These are phyloP conservation scores for Vitis hybrid DNA, from an alignment of 177 flowering plant genomes.

Conservation along the genomic window DNA sequence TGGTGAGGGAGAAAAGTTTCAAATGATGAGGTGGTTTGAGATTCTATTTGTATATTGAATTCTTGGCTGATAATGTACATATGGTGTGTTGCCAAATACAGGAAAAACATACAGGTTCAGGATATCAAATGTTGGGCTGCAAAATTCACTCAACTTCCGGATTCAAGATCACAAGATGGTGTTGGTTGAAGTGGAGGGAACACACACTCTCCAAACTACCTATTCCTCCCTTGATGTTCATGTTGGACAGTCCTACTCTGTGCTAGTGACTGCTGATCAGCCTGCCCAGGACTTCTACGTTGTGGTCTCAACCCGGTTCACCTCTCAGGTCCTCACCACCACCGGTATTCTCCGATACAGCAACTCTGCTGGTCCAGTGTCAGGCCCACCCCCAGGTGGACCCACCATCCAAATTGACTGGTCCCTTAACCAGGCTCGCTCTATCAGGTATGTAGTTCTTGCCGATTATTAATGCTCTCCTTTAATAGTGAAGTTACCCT, in stretches of 20 bases:
- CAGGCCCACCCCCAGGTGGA: slow-evolving; percentile 86
- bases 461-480: background rate
- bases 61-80: too few species aligned
- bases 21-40: too few species aligned
- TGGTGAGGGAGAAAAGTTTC: too few species aligned
- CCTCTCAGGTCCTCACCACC: slow-evolving; percentile 53
- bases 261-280: slow-evolving; percentile 83
- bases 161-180: slow-evolving; percentile 77
- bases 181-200: slow-evolving; percentile 92
- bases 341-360: slow-evolving; percentile 72
- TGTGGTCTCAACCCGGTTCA: slow-evolving; percentile 76
- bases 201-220: slow-evolving; percentile 73
- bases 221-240: slow-evolving; percentile 92
- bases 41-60: too few species aligned
- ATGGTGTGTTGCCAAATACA: slow-evolving; percentile 19
- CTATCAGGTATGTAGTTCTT: slow-evolving; percentile 58
- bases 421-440: slow-evolving; percentile 99
- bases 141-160: slow-evolving; percentile 78
- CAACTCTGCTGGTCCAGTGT: slow-evolving; percentile 62
- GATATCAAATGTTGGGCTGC: slow-evolving; percentile 88
- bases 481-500: too few species aligned
- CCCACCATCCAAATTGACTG: slow-evolving; percentile 88
- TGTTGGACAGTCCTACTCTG: slow-evolving; percentile 90
- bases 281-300: slow-evolving; percentile 72
- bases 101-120: slow-evolving; percentile 98